These are phyloP conservation scores for Camelina laxa DNA, from an alignment of 345 rosid species.

Conservation along the genomic window DNA sequence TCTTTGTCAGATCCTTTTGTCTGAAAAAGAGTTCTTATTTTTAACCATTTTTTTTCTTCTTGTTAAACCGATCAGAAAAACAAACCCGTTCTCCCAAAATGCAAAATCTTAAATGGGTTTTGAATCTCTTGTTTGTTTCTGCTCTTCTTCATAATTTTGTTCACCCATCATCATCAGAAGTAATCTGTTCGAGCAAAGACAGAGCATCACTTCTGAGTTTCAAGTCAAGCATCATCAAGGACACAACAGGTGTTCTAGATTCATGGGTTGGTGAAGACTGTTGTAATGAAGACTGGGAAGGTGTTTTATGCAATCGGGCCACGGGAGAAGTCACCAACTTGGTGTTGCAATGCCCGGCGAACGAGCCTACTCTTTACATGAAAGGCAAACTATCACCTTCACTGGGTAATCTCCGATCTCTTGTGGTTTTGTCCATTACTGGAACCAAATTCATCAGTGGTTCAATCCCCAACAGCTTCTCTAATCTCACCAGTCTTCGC, in stretches of 20 bases:
- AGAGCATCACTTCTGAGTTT: conserved; percentile 74
- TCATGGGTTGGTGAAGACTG: conserved; percentile 83
- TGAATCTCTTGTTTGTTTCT: conserved; percentile 50
- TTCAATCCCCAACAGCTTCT: conserved; percentile 67
- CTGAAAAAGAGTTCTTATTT: conserved; percentile 32
- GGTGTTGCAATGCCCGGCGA: conserved; percentile 55
- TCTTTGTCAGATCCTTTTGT: conserved; percentile 42
- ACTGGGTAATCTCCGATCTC: conserved; percentile 59
- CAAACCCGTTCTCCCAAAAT: conserved; percentile 65
- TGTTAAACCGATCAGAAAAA: conserved; percentile 42
- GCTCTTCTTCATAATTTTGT: conserved; percentile 38
- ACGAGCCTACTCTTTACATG: conserved; percentile 65
- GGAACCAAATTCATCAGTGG: conserved; percentile 84
- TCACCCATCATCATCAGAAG: conserved; percentile 39
- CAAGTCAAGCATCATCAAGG: conserved; percentile 71
- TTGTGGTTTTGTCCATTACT: conserved; percentile 62
- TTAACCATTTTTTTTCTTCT: conserved; percentile 42
- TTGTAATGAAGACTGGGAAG: conserved; percentile 92
- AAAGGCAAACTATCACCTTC: conserved; percentile 78
- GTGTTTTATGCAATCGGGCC: conserved; percentile 69
- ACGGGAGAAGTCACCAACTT: conserved; percentile 72
- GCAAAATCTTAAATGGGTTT: conserved; percentile 67
- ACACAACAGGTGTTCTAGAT: conserved; percentile 65
- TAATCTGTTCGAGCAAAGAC: conserved; percentile 67
- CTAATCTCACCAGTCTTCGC: conserved; percentile 52